Evolutionary conservation across 495 filamentous ascomycete genomes (phyloP).

Genomic region (Geoglossum glabrum): DNA sequence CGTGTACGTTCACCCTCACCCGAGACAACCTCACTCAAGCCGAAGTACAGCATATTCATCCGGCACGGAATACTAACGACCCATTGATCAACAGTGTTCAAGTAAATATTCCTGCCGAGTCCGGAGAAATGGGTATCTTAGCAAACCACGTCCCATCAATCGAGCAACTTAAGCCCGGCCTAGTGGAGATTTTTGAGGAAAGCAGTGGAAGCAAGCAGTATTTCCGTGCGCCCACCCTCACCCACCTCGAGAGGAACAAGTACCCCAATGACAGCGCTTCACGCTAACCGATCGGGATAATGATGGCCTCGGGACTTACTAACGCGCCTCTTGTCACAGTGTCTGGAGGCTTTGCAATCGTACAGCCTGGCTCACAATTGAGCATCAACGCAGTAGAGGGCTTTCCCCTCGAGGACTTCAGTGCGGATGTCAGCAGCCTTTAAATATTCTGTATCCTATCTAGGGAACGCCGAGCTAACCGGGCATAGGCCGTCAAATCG

Average conservation of each 20-base stretch:
- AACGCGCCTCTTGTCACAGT: constrained; percentile 28
- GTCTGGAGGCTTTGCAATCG: constrained; percentile 89
- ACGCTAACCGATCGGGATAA: no score
- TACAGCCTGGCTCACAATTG: constrained; percentile 83
- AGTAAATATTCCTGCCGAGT: constrained; percentile 96
- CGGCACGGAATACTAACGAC: not conserved
- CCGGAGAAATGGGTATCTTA: constrained; percentile 97
- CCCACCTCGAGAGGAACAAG: constrained; percentile 1
- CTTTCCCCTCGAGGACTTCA: constrained; percentile 88
- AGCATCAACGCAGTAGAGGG: constrained; percentile 98
- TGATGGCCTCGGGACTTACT: not conserved
- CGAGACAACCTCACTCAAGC: not conserved
- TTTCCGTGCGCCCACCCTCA: constrained; percentile 55
- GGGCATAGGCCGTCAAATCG: constrained; percentile 35
- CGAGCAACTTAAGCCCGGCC: constrained; percentile 92
- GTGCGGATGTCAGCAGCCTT: constrained; percentile 39
- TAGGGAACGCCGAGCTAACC: not conserved
- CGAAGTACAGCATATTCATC: no score
- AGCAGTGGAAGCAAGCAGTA: constrained; percentile 82
- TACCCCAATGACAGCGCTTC: not conserved
- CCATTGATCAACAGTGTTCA: constrained; percentile 43
- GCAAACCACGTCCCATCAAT: constrained; percentile 98
- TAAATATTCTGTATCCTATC: not conserved
- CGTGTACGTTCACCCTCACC: constrained; percentile 33
- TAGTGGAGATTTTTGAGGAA: constrained; percentile 94